Base-by-base conservation (phyloP, 225 moss, liverwort and hornwort species). In the Straminergon stramineum region DNA sequence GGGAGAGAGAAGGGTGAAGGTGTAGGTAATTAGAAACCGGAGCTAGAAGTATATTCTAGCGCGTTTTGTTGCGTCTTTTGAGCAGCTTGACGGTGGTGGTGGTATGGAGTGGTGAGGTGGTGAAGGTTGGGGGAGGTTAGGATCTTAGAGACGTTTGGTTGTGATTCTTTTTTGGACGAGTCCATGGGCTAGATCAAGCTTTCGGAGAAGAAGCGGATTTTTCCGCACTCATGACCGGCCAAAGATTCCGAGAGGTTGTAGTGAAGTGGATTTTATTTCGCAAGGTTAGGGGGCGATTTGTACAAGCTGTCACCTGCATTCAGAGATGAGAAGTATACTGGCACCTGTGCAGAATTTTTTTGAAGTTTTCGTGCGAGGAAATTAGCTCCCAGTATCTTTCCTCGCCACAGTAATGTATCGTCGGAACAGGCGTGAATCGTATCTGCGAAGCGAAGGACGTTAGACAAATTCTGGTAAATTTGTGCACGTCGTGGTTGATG, bases 11-110 rank as follows among this genome's bases (percentile, higher is more conserved):
- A 81, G 57, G 86, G 37, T 79, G 75, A 21, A 71, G 67, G 73
- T 81, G 84, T 86, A 89, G 86, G 85, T 60, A 86, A 89, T 89
- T 87, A 78, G 89, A 28, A 81, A 64, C 55, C 63, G 80, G 62
- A 82, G 76, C 82, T 84, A 66, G 73, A 43, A 75, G 92, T 89
- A 92, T 93, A 92, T 93, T 92, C 93, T 45, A 61, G 91, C 89
- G 89, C 52, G 52, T 86, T 82, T 93, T 84, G 66, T 85, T 88
- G 90, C 93, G 85, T 82, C 85, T 92, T 91, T 90, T 85, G 64
- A 81, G 91, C 87, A 73, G 79, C 45, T 87, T 66, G 87, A 89
- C 75, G 86, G 74, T 64, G 93, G 87, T 82, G 90, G 83, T 89
- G 55, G 79, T 91, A 37, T 67, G 71, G 67, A 87, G 84, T 66